phyloP scores from a whole-genome alignment of 2,329 filamentous ascomycete species.

The Blastomyces parvus region DNA sequence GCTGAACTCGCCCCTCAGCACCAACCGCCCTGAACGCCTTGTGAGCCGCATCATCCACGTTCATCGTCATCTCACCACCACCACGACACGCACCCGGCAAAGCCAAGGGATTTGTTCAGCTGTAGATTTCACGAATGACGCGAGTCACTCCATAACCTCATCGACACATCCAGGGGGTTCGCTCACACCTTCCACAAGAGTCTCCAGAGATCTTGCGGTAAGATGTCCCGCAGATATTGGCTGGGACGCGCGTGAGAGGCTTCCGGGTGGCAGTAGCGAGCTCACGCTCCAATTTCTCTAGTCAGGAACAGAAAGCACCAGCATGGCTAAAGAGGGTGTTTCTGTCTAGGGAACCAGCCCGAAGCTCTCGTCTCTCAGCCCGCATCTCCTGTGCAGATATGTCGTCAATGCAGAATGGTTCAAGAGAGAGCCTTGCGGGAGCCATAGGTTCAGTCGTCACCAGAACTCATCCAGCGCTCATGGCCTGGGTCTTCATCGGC shows the following conservation, averaged over 20 bases:
- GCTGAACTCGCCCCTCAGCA: background rate
- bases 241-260: background rate
- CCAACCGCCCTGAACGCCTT: background rate
- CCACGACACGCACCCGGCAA: background rate
- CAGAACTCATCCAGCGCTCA: background rate
- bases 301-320: background rate
- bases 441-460: background rate
- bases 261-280: background rate
- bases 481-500: background rate
- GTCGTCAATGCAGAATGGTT: background rate
- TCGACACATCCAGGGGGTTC: background rate
- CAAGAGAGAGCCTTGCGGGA: background rate
- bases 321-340: background rate
- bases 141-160: background rate
- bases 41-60: background rate
- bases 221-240: background rate
- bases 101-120: background rate
- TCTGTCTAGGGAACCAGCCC: background rate
- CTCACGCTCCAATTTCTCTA: slow-evolving; percentile 2
- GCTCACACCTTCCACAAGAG: background rate
- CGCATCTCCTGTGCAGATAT: background rate
- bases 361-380: background rate
- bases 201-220: background rate
- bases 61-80: background rate
- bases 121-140: background rate